Conservation (phyloP, 2,329 filamentous ascomycete genomes). For the Hypoxylon sp. region DNA sequence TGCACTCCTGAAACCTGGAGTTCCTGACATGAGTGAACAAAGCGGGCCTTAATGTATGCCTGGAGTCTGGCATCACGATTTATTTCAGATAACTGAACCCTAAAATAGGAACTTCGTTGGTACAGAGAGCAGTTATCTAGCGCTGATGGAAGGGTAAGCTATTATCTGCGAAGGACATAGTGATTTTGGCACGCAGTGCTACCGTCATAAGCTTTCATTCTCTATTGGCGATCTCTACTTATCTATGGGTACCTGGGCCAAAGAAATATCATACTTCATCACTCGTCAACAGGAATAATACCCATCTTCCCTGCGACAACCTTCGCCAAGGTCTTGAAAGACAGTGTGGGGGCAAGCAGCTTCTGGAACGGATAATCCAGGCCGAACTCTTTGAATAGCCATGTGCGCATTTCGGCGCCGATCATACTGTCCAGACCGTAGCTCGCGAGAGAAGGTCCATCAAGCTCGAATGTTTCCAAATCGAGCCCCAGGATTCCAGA, state of each 20-base stretch:
- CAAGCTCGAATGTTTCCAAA: slow-evolving; percentile 39
- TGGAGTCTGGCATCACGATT: too few species aligned
- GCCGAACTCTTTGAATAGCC: slow-evolving; percentile 54
- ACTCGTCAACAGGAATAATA: neutral
- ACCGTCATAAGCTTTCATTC: neutral
- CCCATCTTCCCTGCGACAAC: slow-evolving; percentile 32
- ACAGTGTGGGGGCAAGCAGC: slow-evolving; percentile 52
- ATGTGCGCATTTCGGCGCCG: slow-evolving; percentile 53
- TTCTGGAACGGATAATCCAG: slow-evolving; percentile 57
- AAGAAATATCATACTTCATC: neutral
- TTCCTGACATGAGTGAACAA: too few species aligned
- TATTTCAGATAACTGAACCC: too few species aligned
- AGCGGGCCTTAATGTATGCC: too few species aligned
- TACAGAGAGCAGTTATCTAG: too few species aligned
- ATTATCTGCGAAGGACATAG: neutral
- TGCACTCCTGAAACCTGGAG: too few species aligned
- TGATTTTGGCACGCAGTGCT: neutral
- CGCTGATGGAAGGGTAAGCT: too few species aligned
- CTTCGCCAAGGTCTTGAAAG: slow-evolving; percentile 26
- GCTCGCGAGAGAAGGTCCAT: slow-evolving; percentile 46
- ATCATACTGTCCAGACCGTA: slow-evolving; percentile 56
- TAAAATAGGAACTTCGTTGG: too few species aligned
- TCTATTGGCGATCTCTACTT: neutral
- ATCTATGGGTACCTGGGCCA: neutral
- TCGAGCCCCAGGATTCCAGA: slow-evolving; percentile 46